phyloP scores from a whole-genome alignment of 352 stramenopile species.

The Phytophthora sojae region DNA sequence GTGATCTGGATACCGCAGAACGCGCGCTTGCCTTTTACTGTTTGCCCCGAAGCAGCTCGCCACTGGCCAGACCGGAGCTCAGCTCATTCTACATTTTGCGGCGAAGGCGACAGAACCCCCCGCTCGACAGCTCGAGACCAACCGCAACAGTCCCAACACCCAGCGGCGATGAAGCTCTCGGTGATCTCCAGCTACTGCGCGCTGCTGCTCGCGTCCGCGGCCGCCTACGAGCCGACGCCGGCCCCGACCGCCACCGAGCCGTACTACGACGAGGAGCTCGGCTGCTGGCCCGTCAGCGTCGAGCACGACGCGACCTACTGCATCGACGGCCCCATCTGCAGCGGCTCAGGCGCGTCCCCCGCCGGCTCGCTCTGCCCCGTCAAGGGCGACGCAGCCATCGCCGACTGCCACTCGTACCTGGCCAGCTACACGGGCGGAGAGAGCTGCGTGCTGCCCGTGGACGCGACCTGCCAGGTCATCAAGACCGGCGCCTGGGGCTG shows the following conservation, averaged over 20 bases:
- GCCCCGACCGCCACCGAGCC: constrained; percentile 21
- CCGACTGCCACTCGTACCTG: constrained; percentile 62
- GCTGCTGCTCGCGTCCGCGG: constrained; percentile 15
- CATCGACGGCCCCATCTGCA: constrained; percentile 58
- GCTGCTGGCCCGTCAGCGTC: constrained; percentile 51
- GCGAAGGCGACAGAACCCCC: constrained; percentile 16
- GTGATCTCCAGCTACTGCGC: constrained; percentile 23
- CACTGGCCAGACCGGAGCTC: not conserved
- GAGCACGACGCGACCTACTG: constrained; percentile 62
- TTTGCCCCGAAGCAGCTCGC: constrained; percentile 2
- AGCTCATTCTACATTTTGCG: constrained; percentile 37
- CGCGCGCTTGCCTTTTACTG: constrained; percentile 20
- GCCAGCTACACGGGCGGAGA: constrained; percentile 54
- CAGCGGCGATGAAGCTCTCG: constrained; percentile 39
- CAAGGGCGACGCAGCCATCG: constrained; percentile 52
- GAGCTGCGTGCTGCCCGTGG: constrained; percentile 60
- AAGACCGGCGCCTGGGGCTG: constrained; percentile 76
- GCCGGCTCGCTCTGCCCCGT: constrained; percentile 51
- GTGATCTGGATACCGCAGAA: constrained; percentile 19
- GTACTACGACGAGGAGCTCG: constrained; percentile 42
- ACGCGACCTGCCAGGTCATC: constrained; percentile 69
- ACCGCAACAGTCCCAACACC: constrained; percentile 2
- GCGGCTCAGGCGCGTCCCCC: constrained; percentile 33
- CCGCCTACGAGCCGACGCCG: constrained; percentile 17
- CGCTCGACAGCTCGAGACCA: constrained; percentile 36